Evolutionary conservation across 306 rosid genomes (phyloP), one percentile per base, ranked within the genome.

Genomic region (Clitoria ternatea): DNA sequence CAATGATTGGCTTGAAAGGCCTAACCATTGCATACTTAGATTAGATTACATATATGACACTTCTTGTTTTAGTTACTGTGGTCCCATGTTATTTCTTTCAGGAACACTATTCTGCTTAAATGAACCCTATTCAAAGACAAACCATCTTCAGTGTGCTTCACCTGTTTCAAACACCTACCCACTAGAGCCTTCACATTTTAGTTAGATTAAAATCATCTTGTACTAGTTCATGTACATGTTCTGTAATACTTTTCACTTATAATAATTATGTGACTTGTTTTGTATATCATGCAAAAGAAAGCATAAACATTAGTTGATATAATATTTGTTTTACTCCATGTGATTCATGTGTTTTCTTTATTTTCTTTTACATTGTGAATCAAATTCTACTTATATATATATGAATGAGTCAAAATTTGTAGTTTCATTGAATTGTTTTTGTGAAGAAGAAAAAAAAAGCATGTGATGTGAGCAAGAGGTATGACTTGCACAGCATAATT

Each of bases 1-100:
- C n/a, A 76, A 68, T 76, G 70, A 76, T 76, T 67, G 69, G 70
- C 35, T 45, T 56, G 61, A 37, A 66, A 56, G 33, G 43, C 37
- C 73, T 30, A 13, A 42, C 30, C 54, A n/a, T 66, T 76, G 57
- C 42, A 69, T n/a, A 23, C 43, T 63, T 29, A n/a, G n/a, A n/a
- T 35, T 5, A 5, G 17, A 26, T 14, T 33, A 45, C 10, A 26
- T 20, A 47, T 7, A 53, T 56, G 69, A 11, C 23, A 19, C 10
- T 24, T 23, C 22, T 26, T 30, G 49, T 33, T 17, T 40, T 45
- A 30, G 36, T 10, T 15, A 29, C 10, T 17, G 40, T 68, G 75
- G 76, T 40, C 63, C 75, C 44, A 56, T 57, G 11, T 49, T 69
- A 13, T 45, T 36, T 69, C 56, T 36, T 68, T 26, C 27, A 9